Conservation (phyloP, 805 yeast species). For the Blastobotrys attinorum region DNA sequence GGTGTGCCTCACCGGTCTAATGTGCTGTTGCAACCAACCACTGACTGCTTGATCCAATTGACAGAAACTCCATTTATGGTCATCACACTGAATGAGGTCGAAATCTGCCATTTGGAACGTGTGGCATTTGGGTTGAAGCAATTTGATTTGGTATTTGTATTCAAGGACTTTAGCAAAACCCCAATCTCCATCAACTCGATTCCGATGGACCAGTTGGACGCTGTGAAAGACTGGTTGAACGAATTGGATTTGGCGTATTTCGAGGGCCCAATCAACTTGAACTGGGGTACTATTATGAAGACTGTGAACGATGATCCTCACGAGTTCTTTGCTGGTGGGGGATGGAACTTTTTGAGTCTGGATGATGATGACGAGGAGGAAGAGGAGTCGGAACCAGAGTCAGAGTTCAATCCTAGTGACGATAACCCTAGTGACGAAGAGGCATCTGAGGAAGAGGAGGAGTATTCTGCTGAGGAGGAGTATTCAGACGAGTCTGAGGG, state of each 20-base stretch:
- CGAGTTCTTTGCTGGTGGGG: conserved; percentile 89
- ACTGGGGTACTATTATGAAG: conserved; percentile 94
- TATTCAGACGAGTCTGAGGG: conserved; percentile 19
- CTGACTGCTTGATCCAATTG: conserved; percentile 91
- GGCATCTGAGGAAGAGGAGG: conserved; percentile 28
- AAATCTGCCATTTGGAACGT: conserved; percentile 91
- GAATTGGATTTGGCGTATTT: conserved; percentile 93
- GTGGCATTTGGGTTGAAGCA: conserved; percentile 95
- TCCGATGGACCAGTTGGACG: conserved; percentile 86
- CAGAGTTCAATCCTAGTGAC: conserved; percentile 55
- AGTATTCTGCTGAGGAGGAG: conserved; percentile 22
- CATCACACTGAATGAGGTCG: conserved; percentile 83
- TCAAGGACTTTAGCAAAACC: conserved; percentile 80
- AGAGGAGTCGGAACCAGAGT: conserved; percentile 62
- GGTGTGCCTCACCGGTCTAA: conserved; percentile 97
- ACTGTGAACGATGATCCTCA: conserved; percentile 88
- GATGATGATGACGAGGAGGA: conserved; percentile 74
- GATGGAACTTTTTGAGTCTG: conserved; percentile 91
- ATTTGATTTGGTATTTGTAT: conserved; percentile 94
- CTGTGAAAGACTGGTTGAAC: conserved; percentile 93
- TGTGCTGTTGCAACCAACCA: conserved; percentile 91
- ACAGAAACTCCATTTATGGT: conserved; percentile 94
- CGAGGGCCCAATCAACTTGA: conserved; percentile 92
- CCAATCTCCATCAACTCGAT: conserved; percentile 91
- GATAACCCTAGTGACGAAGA: conserved; percentile 51